Conservation (phyloP, 148 eudicot genomes). For the Dysphania ambrosioides region DNA sequence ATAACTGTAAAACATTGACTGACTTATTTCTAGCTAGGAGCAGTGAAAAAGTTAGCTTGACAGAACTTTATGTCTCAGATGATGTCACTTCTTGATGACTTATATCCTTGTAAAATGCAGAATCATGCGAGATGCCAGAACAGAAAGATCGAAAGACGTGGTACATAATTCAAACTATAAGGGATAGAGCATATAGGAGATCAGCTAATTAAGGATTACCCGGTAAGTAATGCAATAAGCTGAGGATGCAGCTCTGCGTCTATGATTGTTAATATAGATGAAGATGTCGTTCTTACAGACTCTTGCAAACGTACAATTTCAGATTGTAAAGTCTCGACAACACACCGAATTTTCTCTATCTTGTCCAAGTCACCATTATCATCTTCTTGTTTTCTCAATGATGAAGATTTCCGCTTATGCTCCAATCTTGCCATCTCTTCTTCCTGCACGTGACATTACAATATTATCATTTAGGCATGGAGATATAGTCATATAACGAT, state of each 20-base stretch:
- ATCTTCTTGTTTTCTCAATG: conserved; percentile 46
- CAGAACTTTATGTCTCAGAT: background rate
- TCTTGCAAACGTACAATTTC: conserved; percentile 48
- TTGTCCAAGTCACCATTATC: conserved; percentile 55
- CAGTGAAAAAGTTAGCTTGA: background rate
- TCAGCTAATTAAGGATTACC: conserved; percentile 34
- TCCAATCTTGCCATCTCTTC: conserved; percentile 59
- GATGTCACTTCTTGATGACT: too few relatives aligned
- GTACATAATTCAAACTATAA: too few relatives aligned
- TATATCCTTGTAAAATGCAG: background rate
- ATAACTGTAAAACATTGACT: background rate
- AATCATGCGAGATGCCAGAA: background rate
- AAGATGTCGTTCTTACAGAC: conserved; percentile 41
- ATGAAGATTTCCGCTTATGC: conserved; percentile 45
- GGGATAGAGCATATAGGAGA: background rate
- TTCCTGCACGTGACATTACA: conserved; percentile 40
- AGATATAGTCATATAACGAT: conserved; percentile 9
- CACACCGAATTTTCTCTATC: conserved; percentile 50
- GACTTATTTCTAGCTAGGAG: background rate
- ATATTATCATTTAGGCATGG: background rate
- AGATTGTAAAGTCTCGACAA: conserved; percentile 52
- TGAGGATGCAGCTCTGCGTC: conserved; percentile 72
- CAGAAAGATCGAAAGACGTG: too few relatives aligned
- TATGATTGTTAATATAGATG: conserved; percentile 43
- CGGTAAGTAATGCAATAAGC: conserved; percentile 56